A percentile compares a stretch with the other conserved stretches of the same genome.
Evolutionary conservation across 2,329 filamentous ascomycete species (phyloP).

Genomic region (Talaromyces sp.): DNA sequence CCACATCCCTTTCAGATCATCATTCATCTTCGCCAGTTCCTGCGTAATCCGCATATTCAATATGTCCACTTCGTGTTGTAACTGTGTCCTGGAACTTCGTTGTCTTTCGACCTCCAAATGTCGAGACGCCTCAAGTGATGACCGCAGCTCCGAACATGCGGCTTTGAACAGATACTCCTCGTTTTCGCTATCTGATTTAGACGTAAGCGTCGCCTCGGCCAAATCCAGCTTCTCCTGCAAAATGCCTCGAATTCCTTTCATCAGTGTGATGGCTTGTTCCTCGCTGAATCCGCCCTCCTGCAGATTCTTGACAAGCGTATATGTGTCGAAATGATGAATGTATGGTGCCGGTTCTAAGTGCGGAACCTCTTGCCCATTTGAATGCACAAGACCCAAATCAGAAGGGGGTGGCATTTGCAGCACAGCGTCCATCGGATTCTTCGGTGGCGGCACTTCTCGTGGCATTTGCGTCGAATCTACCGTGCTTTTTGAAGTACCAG

Average conservation of each 20-base stretch:
- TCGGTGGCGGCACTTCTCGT: conserved; percentile 8
- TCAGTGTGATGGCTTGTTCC: conserved; percentile 72
- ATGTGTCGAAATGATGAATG: conserved; percentile 95
- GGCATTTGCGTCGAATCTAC: background rate
- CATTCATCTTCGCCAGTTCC: conserved; percentile 73
- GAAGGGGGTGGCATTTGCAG: conserved; percentile 40
- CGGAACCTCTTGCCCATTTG: conserved; percentile 50
- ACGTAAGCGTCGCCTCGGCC: conserved; percentile 74
- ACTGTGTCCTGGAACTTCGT: conserved; percentile 72
- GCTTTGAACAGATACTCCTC: conserved; percentile 91
- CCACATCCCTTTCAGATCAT: conserved; percentile 92
- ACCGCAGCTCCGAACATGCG: conserved; percentile 84
- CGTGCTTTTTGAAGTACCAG: background rate
- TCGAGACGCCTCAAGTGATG: conserved; percentile 75
- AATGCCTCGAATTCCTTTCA: conserved; percentile 83
- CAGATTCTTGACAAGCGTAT: conserved; percentile 77
- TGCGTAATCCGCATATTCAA: conserved; percentile 77
- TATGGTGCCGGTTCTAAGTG: conserved; percentile 68
- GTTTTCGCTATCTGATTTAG: conserved; percentile 90
- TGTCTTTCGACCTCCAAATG: conserved; percentile 73
- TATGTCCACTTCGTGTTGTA: conserved; percentile 96
- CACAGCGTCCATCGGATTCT: conserved; percentile 35
- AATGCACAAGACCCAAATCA: conserved; percentile 26
- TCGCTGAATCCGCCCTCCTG: conserved; percentile 64
- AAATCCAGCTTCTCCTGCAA: conserved; percentile 74